phyloP scores from a whole-genome alignment of 257 asterid genomes.

The Solanum neorickii region DNA sequence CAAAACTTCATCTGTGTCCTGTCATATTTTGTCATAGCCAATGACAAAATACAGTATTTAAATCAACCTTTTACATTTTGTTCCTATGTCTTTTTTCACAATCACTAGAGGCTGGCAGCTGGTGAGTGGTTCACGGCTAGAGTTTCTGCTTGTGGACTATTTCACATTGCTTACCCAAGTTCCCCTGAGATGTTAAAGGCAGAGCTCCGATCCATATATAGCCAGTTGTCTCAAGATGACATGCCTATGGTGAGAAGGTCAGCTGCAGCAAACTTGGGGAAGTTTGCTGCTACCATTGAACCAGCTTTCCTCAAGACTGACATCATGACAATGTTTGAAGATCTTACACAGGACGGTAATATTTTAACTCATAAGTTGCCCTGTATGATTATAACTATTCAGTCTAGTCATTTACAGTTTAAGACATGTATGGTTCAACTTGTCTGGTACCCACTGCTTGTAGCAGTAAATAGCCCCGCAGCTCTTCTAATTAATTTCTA shows the following conservation, averaged over 20 bases:
- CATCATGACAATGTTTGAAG: slow-evolving; percentile 39
- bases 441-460: background rate
- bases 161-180: slow-evolving; percentile 27
- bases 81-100: background rate
- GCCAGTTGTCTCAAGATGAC: slow-evolving; percentile 84
- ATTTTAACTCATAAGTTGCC: background rate
- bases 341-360: slow-evolving; percentile 44
- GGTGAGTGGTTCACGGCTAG: background rate
- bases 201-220: slow-evolving; percentile 62
- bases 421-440: background rate
- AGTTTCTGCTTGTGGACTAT: background rate
- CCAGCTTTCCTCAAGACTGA: slow-evolving; percentile 30
- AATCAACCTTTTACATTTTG: background rate
- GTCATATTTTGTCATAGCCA: background rate
- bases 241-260: slow-evolving; percentile 97
- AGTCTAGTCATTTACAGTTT: background rate
- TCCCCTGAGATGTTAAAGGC: slow-evolving; percentile 65
- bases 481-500: background rate
- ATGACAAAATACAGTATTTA: background rate
- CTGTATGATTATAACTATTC: background rate
- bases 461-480: background rate
- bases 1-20: background rate
- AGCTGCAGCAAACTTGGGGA: slow-evolving; percentile 57
- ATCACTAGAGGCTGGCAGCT: background rate
- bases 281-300: slow-evolving; percentile 37